These are phyloP conservation scores for Hygrocybe coccinea DNA, from an alignment of 768 basidiomycete species.

Conservation along the genomic window DNA sequence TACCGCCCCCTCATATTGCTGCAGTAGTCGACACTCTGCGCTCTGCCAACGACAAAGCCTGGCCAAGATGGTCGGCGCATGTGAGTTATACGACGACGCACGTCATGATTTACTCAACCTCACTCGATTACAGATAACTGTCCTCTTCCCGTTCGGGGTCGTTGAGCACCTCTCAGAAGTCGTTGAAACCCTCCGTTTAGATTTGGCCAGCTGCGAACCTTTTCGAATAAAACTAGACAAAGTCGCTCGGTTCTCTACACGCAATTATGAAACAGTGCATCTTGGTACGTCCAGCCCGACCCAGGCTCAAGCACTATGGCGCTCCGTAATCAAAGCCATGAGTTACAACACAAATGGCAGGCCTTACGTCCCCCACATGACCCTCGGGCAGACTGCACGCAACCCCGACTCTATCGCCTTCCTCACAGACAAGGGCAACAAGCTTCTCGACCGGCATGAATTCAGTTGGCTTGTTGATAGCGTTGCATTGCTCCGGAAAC, in stretches of 20 bases:
- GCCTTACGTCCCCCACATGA: conserved; percentile 5
- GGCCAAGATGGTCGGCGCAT: conserved; percentile 7
- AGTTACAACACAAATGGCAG: not conserved
- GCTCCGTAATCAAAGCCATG: not conserved
- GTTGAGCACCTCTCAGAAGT: not conserved
- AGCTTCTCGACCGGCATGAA: conserved; percentile 2
- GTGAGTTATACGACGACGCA: not conserved
- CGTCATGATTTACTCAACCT: not conserved
- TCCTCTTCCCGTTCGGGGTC: conserved; percentile 3
- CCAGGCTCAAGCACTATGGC: not conserved
- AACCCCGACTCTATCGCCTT: conserved; percentile 5
- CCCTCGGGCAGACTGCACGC: conserved; percentile 5
- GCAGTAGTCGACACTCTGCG: conserved; percentile 4
- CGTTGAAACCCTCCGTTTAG: not conserved
- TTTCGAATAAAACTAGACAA: conserved; percentile 3
- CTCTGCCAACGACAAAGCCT: conserved; percentile 6
- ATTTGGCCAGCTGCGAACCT: not conserved
- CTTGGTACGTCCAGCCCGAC: conserved; percentile 3
- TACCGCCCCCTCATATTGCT: conserved; percentile 3
- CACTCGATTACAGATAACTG: not conserved
- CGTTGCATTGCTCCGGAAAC: conserved; percentile 5
- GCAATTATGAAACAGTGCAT: conserved; percentile 2
- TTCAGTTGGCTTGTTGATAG: conserved; percentile 4
- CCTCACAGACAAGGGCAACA: not conserved
- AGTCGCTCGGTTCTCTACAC: conserved; percentile 1